Conservation (phyloP, 495 filamentous ascomycete genomes). For the Hypoxylon fuscum region DNA sequence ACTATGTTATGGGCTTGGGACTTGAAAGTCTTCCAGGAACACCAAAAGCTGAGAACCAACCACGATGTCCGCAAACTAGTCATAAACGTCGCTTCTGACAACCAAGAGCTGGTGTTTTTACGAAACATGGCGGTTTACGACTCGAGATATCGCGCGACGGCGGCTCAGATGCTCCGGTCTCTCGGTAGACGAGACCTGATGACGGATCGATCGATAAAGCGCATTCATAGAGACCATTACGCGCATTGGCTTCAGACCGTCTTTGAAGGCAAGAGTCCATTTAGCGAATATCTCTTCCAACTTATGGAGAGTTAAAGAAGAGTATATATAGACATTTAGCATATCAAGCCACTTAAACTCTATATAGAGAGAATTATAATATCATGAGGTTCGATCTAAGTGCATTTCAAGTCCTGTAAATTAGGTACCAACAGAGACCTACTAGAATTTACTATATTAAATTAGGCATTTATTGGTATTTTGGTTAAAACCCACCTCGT, state of each 20-base stretch:
- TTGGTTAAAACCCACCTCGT: no score
- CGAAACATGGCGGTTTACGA: conserved; percentile 19
- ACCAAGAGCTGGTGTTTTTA: not conserved
- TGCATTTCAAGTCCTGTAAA: no score
- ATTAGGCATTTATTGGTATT: no score
- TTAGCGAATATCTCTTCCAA: conserved; percentile 1
- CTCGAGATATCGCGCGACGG: not conserved
- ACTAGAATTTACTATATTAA: no score
- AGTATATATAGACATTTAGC: no score
- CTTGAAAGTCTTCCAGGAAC: not conserved
- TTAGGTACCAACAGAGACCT: no score
- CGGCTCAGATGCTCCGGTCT: not conserved
- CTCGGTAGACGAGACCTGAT: not conserved
- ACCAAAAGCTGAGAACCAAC: not conserved
- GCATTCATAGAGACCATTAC: not conserved
- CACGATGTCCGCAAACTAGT: not conserved
- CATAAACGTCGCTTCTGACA: not conserved
- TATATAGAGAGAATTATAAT: no score
- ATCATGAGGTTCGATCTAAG: no score
- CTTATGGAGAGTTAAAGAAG: no score
- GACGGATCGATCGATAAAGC: not conserved
- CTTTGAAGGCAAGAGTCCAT: no score
- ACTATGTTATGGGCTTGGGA: conserved; percentile 36
- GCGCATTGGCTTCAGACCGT: no score
- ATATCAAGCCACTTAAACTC: no score